Conservation (phyloP, 257 asterid genomes). For the Nicotiana undulata region DNA sequence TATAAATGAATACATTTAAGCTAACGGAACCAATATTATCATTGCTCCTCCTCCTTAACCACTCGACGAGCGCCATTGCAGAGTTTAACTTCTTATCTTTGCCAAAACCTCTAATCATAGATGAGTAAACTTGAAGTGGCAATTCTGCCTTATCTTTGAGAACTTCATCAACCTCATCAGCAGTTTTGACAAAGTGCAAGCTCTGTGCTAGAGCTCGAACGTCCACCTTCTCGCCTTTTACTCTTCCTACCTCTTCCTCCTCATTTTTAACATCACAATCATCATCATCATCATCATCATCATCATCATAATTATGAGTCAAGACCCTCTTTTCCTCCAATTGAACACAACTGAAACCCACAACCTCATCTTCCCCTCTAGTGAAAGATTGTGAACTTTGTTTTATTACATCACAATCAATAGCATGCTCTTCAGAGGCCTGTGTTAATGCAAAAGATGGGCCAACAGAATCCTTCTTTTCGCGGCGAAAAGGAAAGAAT, state of each 20-base stretch:
- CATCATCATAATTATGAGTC: background rate
- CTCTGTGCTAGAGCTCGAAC: constrained; percentile 55
- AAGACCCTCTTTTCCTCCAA: constrained; percentile 10
- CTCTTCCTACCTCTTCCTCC: constrained; percentile 15
- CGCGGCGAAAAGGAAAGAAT: constrained; percentile 12
- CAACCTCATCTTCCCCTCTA: constrained; percentile 16
- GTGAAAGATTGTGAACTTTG: constrained; percentile 20
- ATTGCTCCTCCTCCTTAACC: constrained; percentile 67
- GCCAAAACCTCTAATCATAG: constrained; percentile 70
- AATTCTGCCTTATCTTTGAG: constrained; percentile 42
- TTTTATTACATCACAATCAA: constrained; percentile 18
- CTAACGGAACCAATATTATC: constrained; percentile 29
- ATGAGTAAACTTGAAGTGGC: constrained; percentile 81
- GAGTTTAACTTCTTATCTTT: constrained; percentile 54
- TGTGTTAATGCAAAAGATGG: constrained; percentile 39
- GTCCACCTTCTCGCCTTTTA: constrained; percentile 29
- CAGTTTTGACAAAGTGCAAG: constrained; percentile 41
- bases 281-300: background rate
- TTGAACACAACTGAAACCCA: constrained; percentile 2
- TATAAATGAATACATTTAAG: constrained; percentile 63
- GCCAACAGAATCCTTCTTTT: constrained; percentile 25
- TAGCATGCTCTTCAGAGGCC: constrained; percentile 43
- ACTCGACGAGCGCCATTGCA: constrained; percentile 65
- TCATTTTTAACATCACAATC: background rate
- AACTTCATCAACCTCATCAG: constrained; percentile 69